A percentile compares a stretch with the other conserved stretches of the same genome.
Conservation (phyloP, 2,329 filamentous ascomycete genomes). For the Fusarium buxicola region DNA sequence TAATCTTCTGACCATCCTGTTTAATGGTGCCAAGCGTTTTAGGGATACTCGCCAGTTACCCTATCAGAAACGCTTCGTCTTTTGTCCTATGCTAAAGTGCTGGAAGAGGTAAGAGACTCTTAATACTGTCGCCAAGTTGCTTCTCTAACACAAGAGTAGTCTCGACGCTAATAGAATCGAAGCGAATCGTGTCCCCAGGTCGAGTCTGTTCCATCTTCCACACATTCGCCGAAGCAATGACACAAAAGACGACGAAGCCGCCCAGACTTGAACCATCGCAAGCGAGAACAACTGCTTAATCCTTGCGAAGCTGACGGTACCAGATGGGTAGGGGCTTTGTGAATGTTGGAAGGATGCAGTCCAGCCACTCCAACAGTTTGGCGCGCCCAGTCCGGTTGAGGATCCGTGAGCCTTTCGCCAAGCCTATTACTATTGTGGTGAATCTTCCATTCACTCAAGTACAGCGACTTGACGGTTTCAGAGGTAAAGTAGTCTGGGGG, state of each 20-base stretch:
- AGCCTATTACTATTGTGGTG: constrained; percentile 56
- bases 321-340: constrained; percentile 55
- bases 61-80: not conserved
- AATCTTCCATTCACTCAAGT: constrained; percentile 52
- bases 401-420: constrained; percentile 54
- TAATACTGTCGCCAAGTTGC: constrained; percentile 39
- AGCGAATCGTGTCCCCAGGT: constrained; percentile 53
- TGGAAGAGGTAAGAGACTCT: constrained; percentile 25
- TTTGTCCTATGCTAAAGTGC: rapidly evolving
- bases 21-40: constrained; percentile 34
- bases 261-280: constrained; percentile 56
- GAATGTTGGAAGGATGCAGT: constrained; percentile 57
- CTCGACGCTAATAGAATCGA: constrained; percentile 46
- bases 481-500: constrained; percentile 53
- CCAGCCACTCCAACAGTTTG: constrained; percentile 53
- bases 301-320: constrained; percentile 57
- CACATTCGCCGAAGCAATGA: constrained; percentile 53
- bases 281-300: constrained; percentile 54
- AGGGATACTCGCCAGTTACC: not conserved
- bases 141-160: constrained; percentile 43
- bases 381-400: constrained; percentile 53
- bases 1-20: constrained; percentile 27
- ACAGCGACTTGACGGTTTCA: constrained; percentile 48
- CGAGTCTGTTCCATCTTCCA: constrained; percentile 57
- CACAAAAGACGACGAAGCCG: constrained; percentile 55